Base-by-base conservation (phyloP, 2,329 filamentous ascomycete genomes). In the Botrytis fragariae region DNA sequence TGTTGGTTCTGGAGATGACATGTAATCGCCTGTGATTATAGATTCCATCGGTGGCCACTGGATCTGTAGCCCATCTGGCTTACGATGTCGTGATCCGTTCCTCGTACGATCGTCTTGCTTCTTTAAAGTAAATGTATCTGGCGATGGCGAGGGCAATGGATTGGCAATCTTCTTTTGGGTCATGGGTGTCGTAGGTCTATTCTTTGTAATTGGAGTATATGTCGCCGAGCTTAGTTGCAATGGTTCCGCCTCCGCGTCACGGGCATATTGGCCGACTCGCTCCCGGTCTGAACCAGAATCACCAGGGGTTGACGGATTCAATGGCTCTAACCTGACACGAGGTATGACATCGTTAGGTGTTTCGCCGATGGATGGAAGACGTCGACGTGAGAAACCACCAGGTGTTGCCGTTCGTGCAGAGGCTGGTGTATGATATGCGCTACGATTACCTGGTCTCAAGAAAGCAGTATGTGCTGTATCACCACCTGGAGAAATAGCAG, bases 281-380 rank as follows among this genome's bases (percentile, higher is more conserved):
- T 86, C 85, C 37, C 82, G 83, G 32, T 85, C 85, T 14, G 85
- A 86, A 10, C 83, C 83, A 39, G 85, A 86, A 72, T 86, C 83
- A 60, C 82, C 83, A 22, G 83, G 82, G 12, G 83, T 84, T 29
- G 83, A 83, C 37, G 78, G 72, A 42, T 82, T 82, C 7, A 83
- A 82, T n/a, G 83, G 81, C 20, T 83, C 79, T 42, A 84, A 77
- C 42, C 77, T 79, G 29, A 82, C 81, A 60, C 80, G 78, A 39
- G 84, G 83, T 29, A 87, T 80, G 32, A 84, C 84, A 82, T 87
- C 83, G 69, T 86, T 80, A 60, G 89, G 89, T 29, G 86, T 89
- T 83, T 94, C 92, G 18, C 92, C 92, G 72, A 95, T 95, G 0
- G 92, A 95, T 22, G 93, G 90, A 48, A 95, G 85, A n/a, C 92